Conservation (phyloP, 495 filamentous ascomycete species). For the Jackrogersella multiformis region DNA sequence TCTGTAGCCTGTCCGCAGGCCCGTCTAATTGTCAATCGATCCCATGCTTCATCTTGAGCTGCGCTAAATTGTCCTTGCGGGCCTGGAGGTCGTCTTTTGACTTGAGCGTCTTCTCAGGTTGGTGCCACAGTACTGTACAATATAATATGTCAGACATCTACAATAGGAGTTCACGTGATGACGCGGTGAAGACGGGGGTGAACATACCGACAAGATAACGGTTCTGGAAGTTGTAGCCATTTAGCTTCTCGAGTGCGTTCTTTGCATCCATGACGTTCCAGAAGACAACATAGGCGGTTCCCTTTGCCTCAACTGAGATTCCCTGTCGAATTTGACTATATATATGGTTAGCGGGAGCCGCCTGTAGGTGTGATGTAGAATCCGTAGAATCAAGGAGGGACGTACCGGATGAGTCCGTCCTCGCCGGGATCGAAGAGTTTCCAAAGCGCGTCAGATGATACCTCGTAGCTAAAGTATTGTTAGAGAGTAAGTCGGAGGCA, state of each 20-base stretch:
- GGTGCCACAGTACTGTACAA: conserved; percentile 90
- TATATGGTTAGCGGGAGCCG: conserved; percentile 44
- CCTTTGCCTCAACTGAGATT: conserved; percentile 96
- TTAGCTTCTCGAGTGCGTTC: conserved; percentile 97
- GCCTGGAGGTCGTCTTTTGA: conserved; percentile 94
- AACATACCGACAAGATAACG: conserved; percentile 96
- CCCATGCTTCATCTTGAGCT: conserved; percentile 95
- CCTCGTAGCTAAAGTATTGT: conserved; percentile 43
- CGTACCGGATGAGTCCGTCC: conserved; percentile 48
- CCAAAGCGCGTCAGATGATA: conserved; percentile 48
- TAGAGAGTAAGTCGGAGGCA: conserved; percentile 6
- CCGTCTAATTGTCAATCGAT: conserved; percentile 90
- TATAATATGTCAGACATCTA: conserved; percentile 22
- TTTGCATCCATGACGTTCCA: conserved; percentile 99
- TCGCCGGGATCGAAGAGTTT: conserved; percentile 50
- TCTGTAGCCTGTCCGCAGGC: conserved; percentile 63
- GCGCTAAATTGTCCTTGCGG: conserved; percentile 96
- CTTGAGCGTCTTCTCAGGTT: conserved; percentile 95
- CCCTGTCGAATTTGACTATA: conserved; percentile 96
- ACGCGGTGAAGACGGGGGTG: background rate
- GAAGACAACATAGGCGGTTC: conserved; percentile 98
- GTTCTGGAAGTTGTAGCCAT: conserved; percentile 99
- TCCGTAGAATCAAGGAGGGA: background rate
- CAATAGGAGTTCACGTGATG: conserved; percentile 10
- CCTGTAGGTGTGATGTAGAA: background rate